phyloP scores from a whole-genome alignment of 495 filamentous ascomycete genomes.

The Neohortaea acidophila region DNA sequence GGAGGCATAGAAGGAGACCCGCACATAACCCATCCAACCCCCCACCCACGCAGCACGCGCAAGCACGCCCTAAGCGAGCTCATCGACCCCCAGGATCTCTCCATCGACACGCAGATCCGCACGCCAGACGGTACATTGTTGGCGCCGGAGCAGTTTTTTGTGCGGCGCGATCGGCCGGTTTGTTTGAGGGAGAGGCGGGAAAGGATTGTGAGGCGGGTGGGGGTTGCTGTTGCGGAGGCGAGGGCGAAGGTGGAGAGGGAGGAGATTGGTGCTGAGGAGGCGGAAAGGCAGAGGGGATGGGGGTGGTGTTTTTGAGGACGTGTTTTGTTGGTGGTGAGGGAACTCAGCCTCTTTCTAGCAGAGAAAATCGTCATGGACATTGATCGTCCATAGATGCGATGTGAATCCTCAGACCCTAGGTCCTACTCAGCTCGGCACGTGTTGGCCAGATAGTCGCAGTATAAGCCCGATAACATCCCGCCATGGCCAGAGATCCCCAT shows the following conservation, averaged over 20 bases:
- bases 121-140: constrained; percentile 23
- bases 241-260: background rate
- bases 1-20: constrained; percentile 9
- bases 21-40: constrained; percentile 19
- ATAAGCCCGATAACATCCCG: no score
- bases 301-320: background rate
- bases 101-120: constrained; percentile 5
- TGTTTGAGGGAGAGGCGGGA: constrained; percentile 26
- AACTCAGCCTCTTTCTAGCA: no score
- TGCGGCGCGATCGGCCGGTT: constrained; percentile 21
- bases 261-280: background rate
- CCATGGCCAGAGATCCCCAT: no score
- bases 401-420: no score
- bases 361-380: no score
- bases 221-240: background rate
- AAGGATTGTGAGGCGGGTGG: constrained; percentile 14
- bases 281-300: background rate
- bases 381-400: no score
- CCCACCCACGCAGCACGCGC: constrained; percentile 18
- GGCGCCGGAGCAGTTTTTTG: constrained; percentile 16
- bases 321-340: no score
- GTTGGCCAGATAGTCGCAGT: no score
- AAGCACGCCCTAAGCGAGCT: constrained; percentile 23
- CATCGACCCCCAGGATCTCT: constrained; percentile 24
- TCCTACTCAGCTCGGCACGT: no score